Conservation (phyloP, 495 filamentous ascomycete species). For the Penicillium salamii region DNA sequence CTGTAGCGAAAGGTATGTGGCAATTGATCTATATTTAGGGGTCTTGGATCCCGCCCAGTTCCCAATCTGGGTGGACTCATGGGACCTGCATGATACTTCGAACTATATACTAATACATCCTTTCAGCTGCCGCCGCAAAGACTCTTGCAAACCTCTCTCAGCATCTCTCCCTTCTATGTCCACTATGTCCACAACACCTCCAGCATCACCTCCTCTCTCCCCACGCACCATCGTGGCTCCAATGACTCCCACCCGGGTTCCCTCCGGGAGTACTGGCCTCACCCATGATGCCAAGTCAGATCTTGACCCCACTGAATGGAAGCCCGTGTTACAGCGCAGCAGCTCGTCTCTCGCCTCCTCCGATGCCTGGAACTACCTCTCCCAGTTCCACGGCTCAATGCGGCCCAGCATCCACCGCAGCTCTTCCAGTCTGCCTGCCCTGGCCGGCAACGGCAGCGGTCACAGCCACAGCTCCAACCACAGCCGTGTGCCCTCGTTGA, state of each 20-base stretch:
- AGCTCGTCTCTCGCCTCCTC: slow-evolving; percentile 32
- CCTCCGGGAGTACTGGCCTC: slow-evolving; percentile 40
- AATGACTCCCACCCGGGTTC: slow-evolving; percentile 38
- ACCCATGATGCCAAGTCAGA: slow-evolving; percentile 43
- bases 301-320: slow-evolving; percentile 58
- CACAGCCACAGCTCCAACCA: not conserved
- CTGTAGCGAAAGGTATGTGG: slow-evolving; percentile 52
- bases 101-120: slow-evolving; percentile 6
- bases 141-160: slow-evolving; percentile 48
- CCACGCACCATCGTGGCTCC: slow-evolving; percentile 44
- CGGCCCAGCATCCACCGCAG: slow-evolving; percentile 28
- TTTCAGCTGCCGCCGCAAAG: slow-evolving; percentile 51
- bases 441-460: slow-evolving; percentile 17
- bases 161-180: slow-evolving; percentile 30
- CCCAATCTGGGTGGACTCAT: not conserved
- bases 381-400: slow-evolving; percentile 42
- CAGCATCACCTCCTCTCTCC: slow-evolving; percentile 34
- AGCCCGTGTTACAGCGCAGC: slow-evolving; percentile 44
- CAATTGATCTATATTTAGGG: not conserved
- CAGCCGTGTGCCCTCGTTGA: slow-evolving; percentile 30
- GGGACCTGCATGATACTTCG: slow-evolving; percentile 5
- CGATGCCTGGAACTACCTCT: slow-evolving; percentile 50
- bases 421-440: slow-evolving; percentile 34
- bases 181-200: slow-evolving; percentile 23
- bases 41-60: slow-evolving; percentile 8